Conservation (phyloP, 2,329 filamentous ascomycete species). For the Phaeomoniella chlamydospora region DNA sequence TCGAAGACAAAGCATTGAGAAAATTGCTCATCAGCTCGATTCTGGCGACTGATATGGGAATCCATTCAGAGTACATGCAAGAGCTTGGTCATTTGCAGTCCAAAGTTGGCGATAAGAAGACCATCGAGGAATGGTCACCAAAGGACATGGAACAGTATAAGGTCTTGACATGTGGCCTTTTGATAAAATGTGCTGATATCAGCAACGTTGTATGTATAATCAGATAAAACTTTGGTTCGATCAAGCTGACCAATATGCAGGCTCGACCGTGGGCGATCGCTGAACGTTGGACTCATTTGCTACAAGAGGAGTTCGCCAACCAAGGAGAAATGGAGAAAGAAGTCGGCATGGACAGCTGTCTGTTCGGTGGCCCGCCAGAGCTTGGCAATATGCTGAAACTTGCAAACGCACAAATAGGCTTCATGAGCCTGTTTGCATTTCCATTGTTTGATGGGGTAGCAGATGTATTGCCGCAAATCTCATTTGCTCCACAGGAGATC, state of each 20-base stretch:
- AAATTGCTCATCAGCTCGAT: constrained; percentile 96
- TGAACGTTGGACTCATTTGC: constrained; percentile 75
- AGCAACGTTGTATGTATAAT: constrained; percentile 80
- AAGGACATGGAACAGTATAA: constrained; percentile 64
- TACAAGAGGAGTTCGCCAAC: constrained; percentile 90
- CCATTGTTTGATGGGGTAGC: constrained; percentile 82
- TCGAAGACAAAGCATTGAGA: constrained; percentile 65
- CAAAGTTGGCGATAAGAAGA: constrained; percentile 54
- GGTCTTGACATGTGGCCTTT: constrained; percentile 68
- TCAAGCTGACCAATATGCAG: constrained; percentile 27
- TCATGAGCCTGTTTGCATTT: constrained; percentile 92
- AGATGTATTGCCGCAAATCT: constrained; percentile 72
- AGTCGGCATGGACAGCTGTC: constrained; percentile 71
- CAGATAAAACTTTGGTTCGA: not conserved
- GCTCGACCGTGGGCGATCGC: constrained; percentile 73
- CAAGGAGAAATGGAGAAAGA: constrained; percentile 87
- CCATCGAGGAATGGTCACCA: constrained; percentile 57
- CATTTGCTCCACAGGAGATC: constrained; percentile 72
- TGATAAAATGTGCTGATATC: constrained; percentile 98
- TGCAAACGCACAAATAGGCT: constrained; percentile 77
- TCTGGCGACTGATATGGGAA: constrained; percentile 88
- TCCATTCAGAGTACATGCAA: constrained; percentile 95
- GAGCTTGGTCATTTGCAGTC: constrained; percentile 68
- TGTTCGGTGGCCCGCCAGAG: constrained; percentile 66
- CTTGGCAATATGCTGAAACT: constrained; percentile 72